Base-by-base conservation (phyloP, 2,329 filamentous ascomycete genomes). In the Aspergillus tanneri region DNA sequence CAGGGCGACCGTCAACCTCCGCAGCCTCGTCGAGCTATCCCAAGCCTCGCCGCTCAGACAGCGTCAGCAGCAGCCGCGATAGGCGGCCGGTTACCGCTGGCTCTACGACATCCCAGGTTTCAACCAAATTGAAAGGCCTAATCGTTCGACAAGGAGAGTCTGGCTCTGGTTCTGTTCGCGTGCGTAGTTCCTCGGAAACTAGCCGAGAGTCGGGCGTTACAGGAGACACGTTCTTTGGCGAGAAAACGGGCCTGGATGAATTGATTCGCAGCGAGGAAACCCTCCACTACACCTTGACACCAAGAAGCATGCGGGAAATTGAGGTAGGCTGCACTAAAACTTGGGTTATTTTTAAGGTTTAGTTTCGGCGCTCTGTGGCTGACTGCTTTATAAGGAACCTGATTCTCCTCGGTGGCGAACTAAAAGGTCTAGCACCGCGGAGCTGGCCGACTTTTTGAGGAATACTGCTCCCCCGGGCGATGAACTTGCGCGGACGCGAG, bases 181-280 rank as follows among this genome's bases (percentile, higher is more conserved):
- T 65, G 24, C 67, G 69, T 18, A 67, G 60, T 39, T 70, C 67
- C 34, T 71, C 67, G 11, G 68, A 72, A 28, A 63, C 66, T 9
- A 68, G 62, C 46, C 58, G 62, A 36, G 59, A 50, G 36, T 66
- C 63, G 32, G 57, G 53, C 35, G 49, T 43, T 5, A 64, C 59
- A 30, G 60, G 53, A 27, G 65, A 65, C 18, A 65, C 64, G 14
- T 46, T 55, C 21, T 61, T 60, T 5, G 80, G 82, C 37, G 81
- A 85, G 49, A 81, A 85, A 40, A 80, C 82, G 8, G 82, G 87
- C 58, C 86, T 93, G 60, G 88, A 93, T 62, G 80, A 90, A 58
- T 76, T 92, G 42, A 91, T 93, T 53, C 83, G 88, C 47, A 90
- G 88, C 66, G 86, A 90, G 58, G 83, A 90, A 63, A 92, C 88